Evolutionary conservation across 78 protist genomes (phyloP).

Genomic region (Anaeramoeba flamelloides): DNA sequence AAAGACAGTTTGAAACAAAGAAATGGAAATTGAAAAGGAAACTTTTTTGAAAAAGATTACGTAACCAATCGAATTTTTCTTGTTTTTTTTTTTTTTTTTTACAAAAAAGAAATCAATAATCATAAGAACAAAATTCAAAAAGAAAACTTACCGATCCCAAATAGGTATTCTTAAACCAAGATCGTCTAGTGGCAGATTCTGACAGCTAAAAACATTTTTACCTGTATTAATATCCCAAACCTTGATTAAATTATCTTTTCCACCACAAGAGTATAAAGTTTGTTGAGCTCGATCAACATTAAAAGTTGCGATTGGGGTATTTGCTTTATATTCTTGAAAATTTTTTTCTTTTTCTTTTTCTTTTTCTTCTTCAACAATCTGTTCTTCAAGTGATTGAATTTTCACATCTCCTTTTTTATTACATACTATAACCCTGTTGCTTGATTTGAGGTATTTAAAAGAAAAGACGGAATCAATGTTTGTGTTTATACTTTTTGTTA

Average conservation of each 20-base stretch:
- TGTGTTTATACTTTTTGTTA: not conserved
- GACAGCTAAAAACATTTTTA: not conserved
- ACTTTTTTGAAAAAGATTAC: too few relatives aligned
- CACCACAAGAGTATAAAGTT: not conserved
- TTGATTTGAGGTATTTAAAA: too few relatives aligned
- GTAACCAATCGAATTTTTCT: too few relatives aligned
- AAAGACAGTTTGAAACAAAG: too few relatives aligned
- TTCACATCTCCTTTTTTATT: not conserved
- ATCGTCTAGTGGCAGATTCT: not conserved
- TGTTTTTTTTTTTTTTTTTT: too few relatives aligned
- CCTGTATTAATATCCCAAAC: not conserved
- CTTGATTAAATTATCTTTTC: not conserved
- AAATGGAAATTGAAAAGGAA: too few relatives aligned
- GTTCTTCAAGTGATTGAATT: not conserved
- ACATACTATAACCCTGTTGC: not conserved
- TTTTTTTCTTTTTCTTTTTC: not conserved
- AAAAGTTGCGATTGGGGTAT: not conserved
- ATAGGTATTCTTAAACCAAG: not conserved
- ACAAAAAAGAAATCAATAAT: too few relatives aligned
- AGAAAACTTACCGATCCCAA: too few relatives aligned
- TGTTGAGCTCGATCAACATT: not conserved
- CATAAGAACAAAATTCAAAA: too few relatives aligned
- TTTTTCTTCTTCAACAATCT: not conserved
- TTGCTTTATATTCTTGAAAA: not conserved
- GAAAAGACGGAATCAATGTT: too few relatives aligned